Evolutionary conservation across 345 rosid species (phyloP).

Genomic region (Trapa incisa): DNA sequence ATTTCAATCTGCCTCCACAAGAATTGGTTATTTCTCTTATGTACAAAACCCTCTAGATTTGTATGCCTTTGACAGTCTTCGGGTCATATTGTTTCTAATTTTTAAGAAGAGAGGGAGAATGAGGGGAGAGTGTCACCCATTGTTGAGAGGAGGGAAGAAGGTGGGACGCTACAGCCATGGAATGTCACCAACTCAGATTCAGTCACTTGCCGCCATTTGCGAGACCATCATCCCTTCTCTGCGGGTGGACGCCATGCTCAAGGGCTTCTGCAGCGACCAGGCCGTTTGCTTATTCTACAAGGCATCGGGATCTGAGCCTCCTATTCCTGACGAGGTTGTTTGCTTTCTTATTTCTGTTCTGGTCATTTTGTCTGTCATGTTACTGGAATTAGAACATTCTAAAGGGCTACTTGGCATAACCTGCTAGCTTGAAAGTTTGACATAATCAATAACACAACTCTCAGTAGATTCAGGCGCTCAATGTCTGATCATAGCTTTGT

Average conservation of each 20-base stretch:
- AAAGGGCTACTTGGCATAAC: not conserved
- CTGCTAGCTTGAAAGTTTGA: not conserved
- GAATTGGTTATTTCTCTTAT: not conserved
- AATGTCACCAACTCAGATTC: slow-evolving; percentile 48
- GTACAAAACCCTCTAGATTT: not conserved
- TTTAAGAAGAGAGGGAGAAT: slow-evolving; percentile 5
- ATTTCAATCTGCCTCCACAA: not conserved
- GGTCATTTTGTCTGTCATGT: not conserved
- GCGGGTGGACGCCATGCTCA: slow-evolving; percentile 10
- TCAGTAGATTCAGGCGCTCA: not conserved
- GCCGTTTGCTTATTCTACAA: slow-evolving; percentile 26
- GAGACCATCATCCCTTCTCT: slow-evolving; percentile 54
- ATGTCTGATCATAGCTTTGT: not conserved
- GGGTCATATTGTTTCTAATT: not conserved
- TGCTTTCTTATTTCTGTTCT: not conserved
- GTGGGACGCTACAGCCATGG: slow-evolving; percentile 38
- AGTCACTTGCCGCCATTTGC: slow-evolving; percentile 44
- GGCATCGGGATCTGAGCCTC: slow-evolving; percentile 45
- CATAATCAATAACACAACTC: not conserved
- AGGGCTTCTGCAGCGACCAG: slow-evolving; percentile 18
- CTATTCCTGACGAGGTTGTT: slow-evolving; percentile 54
- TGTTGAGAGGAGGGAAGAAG: slow-evolving; percentile 32
- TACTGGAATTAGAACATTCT: not conserved
- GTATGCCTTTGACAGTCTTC: not conserved
- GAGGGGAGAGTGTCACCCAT: slow-evolving; percentile 34